Evolutionary conservation across 78 protist genomes (phyloP), one percentile per base, ranked within the genome.

Genomic region (Guillardia theta): DNA sequence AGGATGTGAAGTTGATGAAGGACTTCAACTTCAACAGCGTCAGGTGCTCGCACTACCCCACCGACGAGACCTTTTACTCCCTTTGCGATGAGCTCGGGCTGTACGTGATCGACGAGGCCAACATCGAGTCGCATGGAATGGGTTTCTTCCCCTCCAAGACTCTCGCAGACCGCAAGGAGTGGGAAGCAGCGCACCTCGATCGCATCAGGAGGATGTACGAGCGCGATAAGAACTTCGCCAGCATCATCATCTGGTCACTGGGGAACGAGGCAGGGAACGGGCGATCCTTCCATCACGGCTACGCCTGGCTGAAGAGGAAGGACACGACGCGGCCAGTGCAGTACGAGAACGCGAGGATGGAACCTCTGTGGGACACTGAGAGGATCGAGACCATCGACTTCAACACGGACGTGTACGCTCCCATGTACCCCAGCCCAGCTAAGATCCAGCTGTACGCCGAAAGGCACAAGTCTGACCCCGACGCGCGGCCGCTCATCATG

Each of bases 71-170:
- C 45, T 47, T 22, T 70, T 88, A 88, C 76, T 58, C 18, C 48
- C 88, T 88, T n/a, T 94, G 95, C 70, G 93, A 94, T 70, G 78
- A 1, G 77, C 12, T 62, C n/a, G 95, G 95, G 41, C 46, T 94
- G 47, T 64, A 48, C 43, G 95, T 94, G 37, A 22, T 87, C 50
- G 95, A 94, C 93, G 95, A 94, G 93, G 95, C 95, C 21, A 94
- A 94, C 37, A 19, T 94, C 47, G 95, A 94, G 88, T 18, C 93
- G 70, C 95, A 94, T 47, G 95, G 95, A 37, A 4, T 36, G 80
- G 80, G 41, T 18, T 53, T 53, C 18, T 53, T 21, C 62, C n/a
- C n/a, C n/a, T 21, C 36, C 62, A 53, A 53, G 62, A 53, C 62
- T 12, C 62, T 53, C 62, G 62, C 62, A 18, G 62, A 12, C 12